Evolutionary conservation across 1,139 yeast genomes (phyloP), one percentile per base, ranked within the genome.

Genomic region (Suhomyces terraborum): DNA sequence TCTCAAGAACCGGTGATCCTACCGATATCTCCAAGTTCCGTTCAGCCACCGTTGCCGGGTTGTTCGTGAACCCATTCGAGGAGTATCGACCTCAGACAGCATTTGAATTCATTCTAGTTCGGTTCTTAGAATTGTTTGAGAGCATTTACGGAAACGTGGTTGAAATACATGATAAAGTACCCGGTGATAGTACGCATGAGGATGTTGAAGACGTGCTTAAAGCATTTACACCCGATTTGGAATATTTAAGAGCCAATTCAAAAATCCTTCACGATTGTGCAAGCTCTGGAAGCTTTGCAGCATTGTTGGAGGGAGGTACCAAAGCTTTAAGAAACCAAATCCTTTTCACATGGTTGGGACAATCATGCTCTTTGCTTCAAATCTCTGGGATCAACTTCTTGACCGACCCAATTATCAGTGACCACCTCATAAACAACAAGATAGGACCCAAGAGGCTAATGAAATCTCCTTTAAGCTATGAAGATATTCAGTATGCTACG

Each of bases 1-100:
- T 57, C 10, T 36, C 40, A 10, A 27, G n/a, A n/a, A n/a, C n/a
- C n/a, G n/a, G n/a, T n/a, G n/a, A 36, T n/a, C 10, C 35, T 8
- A 19, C 42, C 4, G 50, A 63, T 37, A 49, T 56, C 16, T 39
- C 58, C 41, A 65, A 61, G 49, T 80, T 70, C 54, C 66, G 64
- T 34, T 66, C 79, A 1, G 73, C 88, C 44, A 75, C 77, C 8
- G 75, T 91, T 0, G 79, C 80, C 8, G 97, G 97, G 6, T 72
- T 89, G 58, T 91, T 79, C 62, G 94, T 88, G 41, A 91, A 91
- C 56, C 98, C 98, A 2, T 91, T 91, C 57, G 77, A 77, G n/a
- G 96, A 91, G 56, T 91, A 91, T 58, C 70, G 97, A 35, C 84
- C 91, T 3, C 97, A 89, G 62, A 88, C 97, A 0, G 75, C 88